phyloP scores from a whole-genome alignment of 257 asterid genomes.

The Jaltomata sinuosa region DNA sequence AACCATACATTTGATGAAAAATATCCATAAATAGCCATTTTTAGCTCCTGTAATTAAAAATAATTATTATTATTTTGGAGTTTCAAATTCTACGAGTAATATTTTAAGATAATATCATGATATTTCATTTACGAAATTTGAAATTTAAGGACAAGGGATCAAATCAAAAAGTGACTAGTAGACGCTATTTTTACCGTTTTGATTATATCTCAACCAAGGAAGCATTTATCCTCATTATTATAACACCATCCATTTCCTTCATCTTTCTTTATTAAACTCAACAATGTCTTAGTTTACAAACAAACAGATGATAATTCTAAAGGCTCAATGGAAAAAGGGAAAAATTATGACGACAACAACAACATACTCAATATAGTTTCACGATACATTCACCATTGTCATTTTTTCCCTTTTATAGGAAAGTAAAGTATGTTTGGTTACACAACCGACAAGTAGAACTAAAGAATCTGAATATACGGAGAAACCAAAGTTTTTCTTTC shows the following conservation, averaged over 20 bases:
- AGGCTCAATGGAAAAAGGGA: not conserved
- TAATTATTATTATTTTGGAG: not conserved
- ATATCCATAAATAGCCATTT: too few relatives aligned
- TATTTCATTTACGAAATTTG: too few relatives aligned
- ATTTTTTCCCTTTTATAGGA: not conserved
- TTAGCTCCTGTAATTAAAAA: not conserved
- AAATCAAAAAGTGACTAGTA: too few relatives aligned
- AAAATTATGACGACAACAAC: not conserved
- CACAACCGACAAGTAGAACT: not conserved
- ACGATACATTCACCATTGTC: not conserved
- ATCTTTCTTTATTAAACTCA: not conserved
- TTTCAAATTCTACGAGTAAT: not conserved
- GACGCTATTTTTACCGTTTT: not conserved
- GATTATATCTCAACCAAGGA: not conserved
- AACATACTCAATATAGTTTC: too few relatives aligned
- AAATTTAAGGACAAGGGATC: too few relatives aligned
- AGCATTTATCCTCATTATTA: not conserved
- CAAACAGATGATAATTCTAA: not conserved
- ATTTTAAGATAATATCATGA: not conserved
- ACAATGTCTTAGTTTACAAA: not conserved
- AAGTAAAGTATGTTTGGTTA: not conserved
- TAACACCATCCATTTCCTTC: not conserved
- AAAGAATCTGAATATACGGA: not conserved
- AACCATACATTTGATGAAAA: conserved; percentile 2
- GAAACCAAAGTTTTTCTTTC: not conserved